Conservation (phyloP, 1,284 basidiomycete species). For the Marasmius oreades region DNA sequence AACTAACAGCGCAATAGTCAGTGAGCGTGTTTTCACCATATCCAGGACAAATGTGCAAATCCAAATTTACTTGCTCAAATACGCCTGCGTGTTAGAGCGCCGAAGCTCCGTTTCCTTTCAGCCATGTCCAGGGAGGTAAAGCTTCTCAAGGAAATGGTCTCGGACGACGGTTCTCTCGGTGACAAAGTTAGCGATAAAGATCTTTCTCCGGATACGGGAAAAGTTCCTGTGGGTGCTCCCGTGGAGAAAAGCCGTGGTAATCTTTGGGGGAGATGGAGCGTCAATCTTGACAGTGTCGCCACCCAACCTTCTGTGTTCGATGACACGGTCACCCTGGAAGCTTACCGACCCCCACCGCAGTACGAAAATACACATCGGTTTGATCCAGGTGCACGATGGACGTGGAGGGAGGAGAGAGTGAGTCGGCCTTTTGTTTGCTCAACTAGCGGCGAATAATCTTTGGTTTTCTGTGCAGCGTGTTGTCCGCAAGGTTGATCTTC, state of each 20-base stretch:
- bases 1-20: conserved; percentile 9
- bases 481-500: conserved; percentile 58
- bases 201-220: conserved; percentile 17
- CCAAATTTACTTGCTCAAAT: neutral
- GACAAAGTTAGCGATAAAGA: conserved; percentile 20
- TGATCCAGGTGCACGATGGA: conserved; percentile 67
- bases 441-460: neutral
- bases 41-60: conserved; percentile 7
- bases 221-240: conserved; percentile 28
- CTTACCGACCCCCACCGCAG: conserved; percentile 50
- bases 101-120: neutral
- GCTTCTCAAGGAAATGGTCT: neutral
- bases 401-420: conserved; percentile 63
- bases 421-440: conserved; percentile 12
- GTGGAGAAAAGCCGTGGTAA: conserved; percentile 18
- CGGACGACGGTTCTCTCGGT: neutral
- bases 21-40: neutral
- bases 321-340: conserved; percentile 47
- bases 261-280: conserved; percentile 23
- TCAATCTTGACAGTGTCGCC: conserved; percentile 46
- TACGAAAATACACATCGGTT: conserved; percentile 67
- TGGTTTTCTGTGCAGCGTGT: conserved; percentile 33
- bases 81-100: neutral
- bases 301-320: conserved; percentile 62
- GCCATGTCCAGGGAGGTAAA: conserved; percentile 20